Evolutionary conservation across 78 protist species (phyloP), one percentile per base, ranked within the genome.

Genomic region (Isochrysis galbana): DNA sequence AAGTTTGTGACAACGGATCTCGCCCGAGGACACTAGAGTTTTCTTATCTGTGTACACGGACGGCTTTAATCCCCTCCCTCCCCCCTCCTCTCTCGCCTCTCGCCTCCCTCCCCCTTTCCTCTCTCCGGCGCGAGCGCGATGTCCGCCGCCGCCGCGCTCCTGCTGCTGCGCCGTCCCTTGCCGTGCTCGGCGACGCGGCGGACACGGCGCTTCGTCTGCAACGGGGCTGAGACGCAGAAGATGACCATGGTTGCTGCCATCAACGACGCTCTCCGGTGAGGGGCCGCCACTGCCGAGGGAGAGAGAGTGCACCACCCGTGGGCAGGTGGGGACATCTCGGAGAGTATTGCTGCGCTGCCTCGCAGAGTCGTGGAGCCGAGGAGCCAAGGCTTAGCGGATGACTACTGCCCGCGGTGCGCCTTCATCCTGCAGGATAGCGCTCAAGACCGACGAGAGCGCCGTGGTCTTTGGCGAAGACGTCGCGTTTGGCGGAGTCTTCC

Each of bases 401-500:
- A 54, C 67, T 11, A 54, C 67, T 80, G 39, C 21, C 54, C 44
- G 19, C 39, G 86, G 38, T 11, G 39, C 19, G n/a, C n/a, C n/a
- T n/a, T n/a, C n/a, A n/a, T n/a, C 14, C 14, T 14, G 61, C 61
- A 51, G 72, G 0, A 36, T 48, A 25, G 78, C 91, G 41, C 78
- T 45, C 46, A 5, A 1, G 39, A 88, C 77, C 25, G 96, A 93
- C 92, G 36, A 2, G 0, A 87, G 91, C 26, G 95, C 98, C 26
- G 55, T 39, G 72, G 32, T 97, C 14, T 97, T 97, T 86, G 99
- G 99, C 41, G 99, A 98, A 44, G 99, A 98, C 89, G 99, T 98
- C 26, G 99, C 97, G 29, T 98, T 98, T 72, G 99, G 99, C 38
- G 99, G 99, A 0, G 99, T 98, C n/a, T 98, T 98, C 94, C 95